phyloP scores from a whole-genome alignment of 306 rosid species.

The Acacia confusa region DNA sequence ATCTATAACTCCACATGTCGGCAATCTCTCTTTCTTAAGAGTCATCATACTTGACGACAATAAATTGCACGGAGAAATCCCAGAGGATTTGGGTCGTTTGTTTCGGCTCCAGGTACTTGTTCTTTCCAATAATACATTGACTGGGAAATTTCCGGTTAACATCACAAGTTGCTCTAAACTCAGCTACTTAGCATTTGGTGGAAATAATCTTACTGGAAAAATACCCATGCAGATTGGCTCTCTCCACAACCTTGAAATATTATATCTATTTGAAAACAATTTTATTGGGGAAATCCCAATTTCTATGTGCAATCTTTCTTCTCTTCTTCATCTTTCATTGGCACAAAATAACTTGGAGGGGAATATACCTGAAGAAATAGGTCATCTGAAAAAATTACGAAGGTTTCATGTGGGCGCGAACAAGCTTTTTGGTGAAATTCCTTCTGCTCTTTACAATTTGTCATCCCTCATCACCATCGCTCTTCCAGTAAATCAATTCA shows the following conservation, averaged over 20 bases:
- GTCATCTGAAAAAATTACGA: not conserved
- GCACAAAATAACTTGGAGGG: not conserved
- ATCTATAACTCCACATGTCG: constrained; percentile 26
- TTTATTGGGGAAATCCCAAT: not conserved
- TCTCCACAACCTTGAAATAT: not conserved
- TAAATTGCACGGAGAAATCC: not conserved
- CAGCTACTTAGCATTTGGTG: not conserved
- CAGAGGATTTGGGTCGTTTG: constrained; percentile 10
- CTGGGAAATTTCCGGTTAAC: constrained; percentile 21
- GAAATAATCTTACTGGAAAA: constrained; percentile 1
- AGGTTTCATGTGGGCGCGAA: accelerated
- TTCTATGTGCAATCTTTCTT: constrained; percentile 4
- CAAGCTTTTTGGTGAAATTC: not conserved
- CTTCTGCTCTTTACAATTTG: not conserved
- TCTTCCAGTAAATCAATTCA: too few relatives aligned
- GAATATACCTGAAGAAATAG: constrained; percentile 10
- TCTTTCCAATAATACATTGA: not conserved
- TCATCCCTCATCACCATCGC: not conserved
- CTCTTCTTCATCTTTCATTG: not conserved
- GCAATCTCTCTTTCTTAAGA: constrained; percentile 31
- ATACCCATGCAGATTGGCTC: constrained; percentile 30
- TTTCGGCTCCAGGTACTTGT: not conserved
- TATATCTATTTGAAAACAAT: not conserved
- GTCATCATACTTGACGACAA: not conserved
- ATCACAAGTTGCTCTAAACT: not conserved